These are phyloP conservation scores for Colletotrichum chrysophilum DNA, from an alignment of 2,329 filamentous ascomycete species.

Conservation along the genomic window DNA sequence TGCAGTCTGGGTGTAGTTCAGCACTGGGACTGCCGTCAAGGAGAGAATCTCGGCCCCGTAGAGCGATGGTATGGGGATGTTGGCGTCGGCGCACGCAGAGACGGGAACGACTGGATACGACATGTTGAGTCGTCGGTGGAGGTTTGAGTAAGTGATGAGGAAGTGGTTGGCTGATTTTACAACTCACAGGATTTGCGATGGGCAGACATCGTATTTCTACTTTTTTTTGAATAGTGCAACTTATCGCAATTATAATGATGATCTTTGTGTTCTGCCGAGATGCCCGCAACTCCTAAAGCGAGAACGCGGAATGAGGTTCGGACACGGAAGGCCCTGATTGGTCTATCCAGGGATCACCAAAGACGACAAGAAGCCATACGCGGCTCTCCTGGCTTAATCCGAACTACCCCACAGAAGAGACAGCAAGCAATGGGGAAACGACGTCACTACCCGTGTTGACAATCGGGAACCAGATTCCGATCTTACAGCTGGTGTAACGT, in stretches of 20 bases:
- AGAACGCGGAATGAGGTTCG: neutral
- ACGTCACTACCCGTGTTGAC: neutral
- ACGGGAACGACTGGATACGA: neutral
- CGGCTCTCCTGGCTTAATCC: neutral
- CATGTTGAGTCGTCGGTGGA: neutral
- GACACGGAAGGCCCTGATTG: neutral
- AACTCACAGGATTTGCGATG: neutral
- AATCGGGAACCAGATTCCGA: neutral
- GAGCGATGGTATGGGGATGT: neutral
- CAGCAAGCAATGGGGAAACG: neutral
- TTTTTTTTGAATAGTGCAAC: neutral
- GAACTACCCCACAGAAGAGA: neutral
- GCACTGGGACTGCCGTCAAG: constrained; percentile 5
- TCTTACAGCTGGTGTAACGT: neutral
- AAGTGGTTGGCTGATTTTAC: neutral
- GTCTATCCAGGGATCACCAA: neutral
- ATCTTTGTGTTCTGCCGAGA: neutral
- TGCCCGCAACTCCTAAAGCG: neutral
- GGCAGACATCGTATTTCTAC: neutral
- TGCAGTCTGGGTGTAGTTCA: constrained; percentile 18
- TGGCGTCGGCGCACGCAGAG: neutral
- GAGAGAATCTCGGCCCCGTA: constrained; percentile 19
- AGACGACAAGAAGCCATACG: neutral
- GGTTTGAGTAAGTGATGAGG: neutral
- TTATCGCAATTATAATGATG: neutral